Evolutionary conservation across 2,329 filamentous ascomycete genomes (phyloP).

Genomic region (Aspergillus caelatus): DNA sequence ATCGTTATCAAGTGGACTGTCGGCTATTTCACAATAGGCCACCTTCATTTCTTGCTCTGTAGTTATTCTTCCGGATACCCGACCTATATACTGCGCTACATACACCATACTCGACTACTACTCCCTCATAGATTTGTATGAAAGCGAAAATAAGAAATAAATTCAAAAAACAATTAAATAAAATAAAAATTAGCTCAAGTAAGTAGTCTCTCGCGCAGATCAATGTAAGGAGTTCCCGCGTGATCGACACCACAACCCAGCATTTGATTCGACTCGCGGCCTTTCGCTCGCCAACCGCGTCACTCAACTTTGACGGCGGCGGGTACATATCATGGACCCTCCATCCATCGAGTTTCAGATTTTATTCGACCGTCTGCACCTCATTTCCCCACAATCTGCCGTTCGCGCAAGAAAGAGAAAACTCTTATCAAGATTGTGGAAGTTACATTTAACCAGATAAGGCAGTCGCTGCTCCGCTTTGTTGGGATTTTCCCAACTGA

Average conservation of each 20-base stretch:
- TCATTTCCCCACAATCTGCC: slow-evolving; percentile 11
- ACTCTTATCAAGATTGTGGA: not conserved
- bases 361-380: slow-evolving; percentile 7
- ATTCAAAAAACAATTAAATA: not conserved
- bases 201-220: slow-evolving; percentile 20
- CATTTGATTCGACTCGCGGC: slow-evolving; percentile 12
- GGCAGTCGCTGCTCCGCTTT: not conserved
- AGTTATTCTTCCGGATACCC: not conserved
- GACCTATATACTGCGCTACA: not conserved
- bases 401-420: slow-evolving; percentile 7
- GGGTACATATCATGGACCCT: slow-evolving; percentile 16
- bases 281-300: slow-evolving; percentile 18
- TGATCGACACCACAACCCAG: slow-evolving; percentile 25
- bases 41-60: not conserved
- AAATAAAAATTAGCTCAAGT: not conserved
- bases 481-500: slow-evolving; percentile 1
- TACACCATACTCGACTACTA: not conserved
- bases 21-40: not conserved
- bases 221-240: slow-evolving; percentile 29
- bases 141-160: not conserved
- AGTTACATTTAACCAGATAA: not conserved
- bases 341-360: slow-evolving; percentile 1
- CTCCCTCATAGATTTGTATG: not conserved
- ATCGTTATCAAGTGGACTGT: not conserved
- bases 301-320: slow-evolving; percentile 8